Evolutionary conservation across 2,329 filamentous ascomycete genomes (phyloP).

Genomic region (Cladosporium velox): DNA sequence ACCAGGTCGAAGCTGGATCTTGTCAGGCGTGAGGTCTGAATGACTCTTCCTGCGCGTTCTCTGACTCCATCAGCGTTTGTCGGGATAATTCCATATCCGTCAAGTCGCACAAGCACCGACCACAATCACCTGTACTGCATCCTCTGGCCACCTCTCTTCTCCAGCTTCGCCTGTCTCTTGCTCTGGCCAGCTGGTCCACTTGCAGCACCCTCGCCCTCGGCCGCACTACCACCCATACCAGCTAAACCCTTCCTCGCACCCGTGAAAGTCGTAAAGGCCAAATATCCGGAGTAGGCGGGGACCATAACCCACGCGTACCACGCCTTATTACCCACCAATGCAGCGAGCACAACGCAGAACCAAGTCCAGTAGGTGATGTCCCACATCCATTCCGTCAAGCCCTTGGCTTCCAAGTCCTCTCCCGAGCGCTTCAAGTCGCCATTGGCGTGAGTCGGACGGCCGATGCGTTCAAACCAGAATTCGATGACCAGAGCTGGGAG

Average conservation of each 20-base stretch:
- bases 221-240: conserved; percentile 39
- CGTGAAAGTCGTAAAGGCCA: conserved; percentile 49
- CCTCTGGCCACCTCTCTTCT: conserved; percentile 54
- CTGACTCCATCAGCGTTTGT: not conserved
- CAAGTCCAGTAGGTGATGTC: conserved; percentile 95
- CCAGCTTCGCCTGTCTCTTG: conserved; percentile 54
- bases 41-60: not conserved
- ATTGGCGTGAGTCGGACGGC: conserved; percentile 70
- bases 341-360: conserved; percentile 70
- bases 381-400: conserved; percentile 97
- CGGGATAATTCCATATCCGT: not conserved
- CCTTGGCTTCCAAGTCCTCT: conserved; percentile 83
- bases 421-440: conserved; percentile 71
- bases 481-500: conserved; percentile 76
- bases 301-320: conserved; percentile 63
- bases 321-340: conserved; percentile 77
- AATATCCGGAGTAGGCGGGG: conserved; percentile 49
- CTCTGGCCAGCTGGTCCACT: conserved; percentile 37
- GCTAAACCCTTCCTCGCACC: conserved; percentile 47
- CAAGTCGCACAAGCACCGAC: not conserved
- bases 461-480: conserved; percentile 80
- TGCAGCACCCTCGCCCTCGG: not conserved
- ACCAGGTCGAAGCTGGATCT: not conserved
- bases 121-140: conserved; percentile 46
- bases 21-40: not conserved